Conservation (phyloP, 1,284 basidiomycete genomes). For the Ustilago hordei region DNA sequence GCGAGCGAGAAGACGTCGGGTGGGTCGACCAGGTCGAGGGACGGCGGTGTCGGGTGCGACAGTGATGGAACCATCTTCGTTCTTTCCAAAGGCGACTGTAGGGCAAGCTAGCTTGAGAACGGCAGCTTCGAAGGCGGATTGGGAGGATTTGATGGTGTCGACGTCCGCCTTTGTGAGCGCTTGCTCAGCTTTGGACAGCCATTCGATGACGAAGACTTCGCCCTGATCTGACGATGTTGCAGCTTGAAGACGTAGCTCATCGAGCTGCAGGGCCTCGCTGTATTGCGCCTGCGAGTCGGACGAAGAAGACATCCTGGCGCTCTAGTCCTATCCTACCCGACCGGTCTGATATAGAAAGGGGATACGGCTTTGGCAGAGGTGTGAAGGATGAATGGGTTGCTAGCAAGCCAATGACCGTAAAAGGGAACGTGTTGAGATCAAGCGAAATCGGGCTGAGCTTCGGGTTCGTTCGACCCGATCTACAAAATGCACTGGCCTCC, state of each 20-base stretch:
- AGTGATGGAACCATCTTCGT: slow-evolving; percentile 26
- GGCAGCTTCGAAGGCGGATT: slow-evolving; percentile 75
- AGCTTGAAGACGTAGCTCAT: slow-evolving; percentile 50
- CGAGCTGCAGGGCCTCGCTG: slow-evolving; percentile 40
- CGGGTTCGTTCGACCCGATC: slow-evolving; percentile 15
- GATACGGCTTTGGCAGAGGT: background rate
- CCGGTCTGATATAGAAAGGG: background rate
- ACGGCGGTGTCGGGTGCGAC: slow-evolving; percentile 32
- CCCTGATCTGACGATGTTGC: slow-evolving; percentile 78
- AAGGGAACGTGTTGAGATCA: background rate
- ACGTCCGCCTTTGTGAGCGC: slow-evolving; percentile 71
- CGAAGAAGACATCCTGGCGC: slow-evolving; percentile 20
- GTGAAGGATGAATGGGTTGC: background rate
- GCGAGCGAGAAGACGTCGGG: slow-evolving; percentile 82
- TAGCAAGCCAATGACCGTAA: background rate
- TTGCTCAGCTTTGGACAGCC: slow-evolving; percentile 79
- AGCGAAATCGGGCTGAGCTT: background rate
- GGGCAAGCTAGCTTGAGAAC: slow-evolving; percentile 76
- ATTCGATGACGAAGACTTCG: slow-evolving; percentile 84
- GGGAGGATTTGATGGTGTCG: slow-evolving; percentile 74
- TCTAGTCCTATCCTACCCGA: background rate
- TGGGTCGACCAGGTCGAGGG: slow-evolving; percentile 80
- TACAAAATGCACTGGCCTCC: slow-evolving; percentile 38
- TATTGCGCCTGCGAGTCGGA: slow-evolving; percentile 29
- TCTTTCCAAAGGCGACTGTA: slow-evolving; percentile 34